Evolutionary conservation across 1,139 yeast genomes (phyloP), one percentile per base, ranked within the genome.

Genomic region (Ashbya aceris): DNA sequence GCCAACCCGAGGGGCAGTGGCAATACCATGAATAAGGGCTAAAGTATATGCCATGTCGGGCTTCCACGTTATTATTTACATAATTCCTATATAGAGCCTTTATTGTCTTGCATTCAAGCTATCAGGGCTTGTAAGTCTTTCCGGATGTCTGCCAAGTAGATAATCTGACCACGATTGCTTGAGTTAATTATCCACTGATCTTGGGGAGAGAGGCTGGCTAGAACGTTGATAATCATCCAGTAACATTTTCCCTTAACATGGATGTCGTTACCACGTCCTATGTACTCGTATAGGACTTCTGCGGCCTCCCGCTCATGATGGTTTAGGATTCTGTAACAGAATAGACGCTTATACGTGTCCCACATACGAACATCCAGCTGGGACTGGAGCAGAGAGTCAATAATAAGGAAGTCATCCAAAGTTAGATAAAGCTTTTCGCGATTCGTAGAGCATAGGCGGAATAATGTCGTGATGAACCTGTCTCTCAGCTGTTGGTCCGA

Each of bases 1-100:
- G 78, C 77, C 6, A 78, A 87, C 58, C 85, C 91, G 1, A 79
- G 77, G 60, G 96, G 96, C 4, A 77, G 87, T 41, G 98, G 97
- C 12, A 91, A 91, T 58, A 86, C 89, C 42, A 79, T 79, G 58
- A 89, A 87, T 58, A 68, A 83, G 41, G 96, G 96, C 14, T 84
- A 61, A 36, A 7, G 11, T 8, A 8, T 9, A 27, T 31, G 7
- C 9, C 9, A 20, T 11, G 3, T 30, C n/a, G 12, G 26, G 17
- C 12, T 32, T 3, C n/a, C 17, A 10, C n/a, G 17, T 27, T 8
- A 5, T 5, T 28, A 30, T 35, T 35, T 38, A 36, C 30, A 36
- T 38, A 41, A 26, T 27, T 33, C 12, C 17, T 32, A 32, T 17
- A 32, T 32, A 10, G 23, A 10, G 23, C 23, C 23, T 6, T 4